Evolutionary conservation across 208 protist genomes (phyloP), one percentile per base, ranked within the genome.

Genomic region (Trypanosoma boissoni): DNA sequence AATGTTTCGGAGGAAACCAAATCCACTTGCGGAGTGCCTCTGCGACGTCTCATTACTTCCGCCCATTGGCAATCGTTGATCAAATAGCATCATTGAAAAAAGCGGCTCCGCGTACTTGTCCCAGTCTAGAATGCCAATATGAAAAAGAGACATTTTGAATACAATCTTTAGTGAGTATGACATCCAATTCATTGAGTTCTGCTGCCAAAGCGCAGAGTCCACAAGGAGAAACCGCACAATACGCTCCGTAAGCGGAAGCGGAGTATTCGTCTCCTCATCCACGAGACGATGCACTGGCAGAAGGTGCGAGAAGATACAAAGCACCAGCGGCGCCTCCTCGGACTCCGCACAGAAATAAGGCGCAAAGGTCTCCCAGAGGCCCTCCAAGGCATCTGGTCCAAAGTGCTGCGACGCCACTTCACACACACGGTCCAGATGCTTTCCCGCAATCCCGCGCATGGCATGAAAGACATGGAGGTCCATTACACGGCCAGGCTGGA

Each of bases 71-170:
- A 89, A 67, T 21, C 66, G 26, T 29, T 91, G 32, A 7, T 64
- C 44, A 32, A 36, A 54, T 16, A 89, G 64, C 55, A 85, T 62
- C 32, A 64, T 41, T 0, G 78, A 81, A 68, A 91, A 94, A 34
- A 89, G 58, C 9, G 83, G 75, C 63, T 91, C 87, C 8, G 87
- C 83, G 53, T 82, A 86, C 9, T 43, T 70, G 55, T 83, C 72
- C 41, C 88, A 62, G 41, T 78, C 67, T 23, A 72, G 21, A 28
- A 78, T 29, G 8, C 82, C 79, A 10, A 80, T 64, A 61, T 82
- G 74, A 18, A 67, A 36, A 28, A 49, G 37, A 32, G 48, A 45
- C 28, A 92, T 72, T 6, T 61, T 57, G 27, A 71, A 60, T 12
- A 77, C 28, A 53, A 86, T 60, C 18, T 68, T 56, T 1, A 80